Base-by-base conservation (phyloP, 2,329 filamentous ascomycete genomes). In the Fusarium pseudocircinatum region DNA sequence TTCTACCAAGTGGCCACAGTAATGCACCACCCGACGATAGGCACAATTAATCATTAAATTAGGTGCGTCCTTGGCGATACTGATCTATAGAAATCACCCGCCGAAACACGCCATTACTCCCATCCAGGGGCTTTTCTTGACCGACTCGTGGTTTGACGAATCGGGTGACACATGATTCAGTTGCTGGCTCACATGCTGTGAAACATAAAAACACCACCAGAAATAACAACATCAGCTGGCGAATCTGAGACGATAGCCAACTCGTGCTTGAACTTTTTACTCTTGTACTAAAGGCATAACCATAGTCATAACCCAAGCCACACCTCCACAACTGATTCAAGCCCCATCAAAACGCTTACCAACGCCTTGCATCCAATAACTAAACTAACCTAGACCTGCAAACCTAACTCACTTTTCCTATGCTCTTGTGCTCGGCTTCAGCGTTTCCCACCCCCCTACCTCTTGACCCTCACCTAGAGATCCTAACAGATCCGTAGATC, bases 381-480 rank as follows among this genome's bases (percentile, higher is more conserved):
- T 44, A 56, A 16, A 28, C 32, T 28, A 58, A 28, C 22, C 34
- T 57, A 36, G 36, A 39, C 22, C 59, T 32, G 26, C 47, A 50
- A 69, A 52, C 13, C 43, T 50, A 54, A n/a, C n/a, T 36, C 34
- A 58, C 18, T 34, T 42, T 49, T 43, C 18, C 60, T 69, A 75
- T 63, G 73, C 61, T 53, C 74, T 74, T 42, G 78, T 78, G 60
- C 78, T 83, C 32, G 88, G 88, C 77, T 87, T 87, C 76, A 90
- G 75, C 9, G 87, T 86, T 75, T 89, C 87, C 87, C 88, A 90
- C 28, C 86, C 84, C 18, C 85, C 85, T 79, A 89, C 82, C 42
- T 85, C 86, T 40, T 81, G 81, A n/a, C 76, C 83, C 49, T 88
- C 87, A 47, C 84, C 84, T 37, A 88, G 77, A 50, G 88, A 82